Percentiles rank a stretch among this genome's conserved stretches.
These are phyloP conservation scores for Vitis vinifera DNA, from an alignment of 164 flowering plant species.

Conservation along the genomic window DNA sequence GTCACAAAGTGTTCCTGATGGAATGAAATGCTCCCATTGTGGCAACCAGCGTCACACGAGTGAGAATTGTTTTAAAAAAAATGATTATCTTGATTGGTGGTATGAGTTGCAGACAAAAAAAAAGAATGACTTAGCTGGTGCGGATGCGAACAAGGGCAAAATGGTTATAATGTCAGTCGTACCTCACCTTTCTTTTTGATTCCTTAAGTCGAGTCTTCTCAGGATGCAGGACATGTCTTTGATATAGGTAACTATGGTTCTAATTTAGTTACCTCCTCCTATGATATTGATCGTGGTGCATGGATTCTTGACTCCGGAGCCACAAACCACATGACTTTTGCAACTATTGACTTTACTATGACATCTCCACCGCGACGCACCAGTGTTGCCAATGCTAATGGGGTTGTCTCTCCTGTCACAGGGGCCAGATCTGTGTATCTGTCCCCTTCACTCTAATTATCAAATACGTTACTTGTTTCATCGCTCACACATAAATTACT, in stretches of 20 bases:
- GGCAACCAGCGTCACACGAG: constrained; percentile 1
- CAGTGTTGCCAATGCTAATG: constrained; percentile 16
- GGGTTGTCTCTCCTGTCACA: constrained; percentile 6
- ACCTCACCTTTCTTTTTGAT: background rate
- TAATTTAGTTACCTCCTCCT: background rate
- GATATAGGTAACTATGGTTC: background rate
- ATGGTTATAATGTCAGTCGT: background rate
- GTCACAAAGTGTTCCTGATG: background rate
- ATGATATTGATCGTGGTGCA: background rate
- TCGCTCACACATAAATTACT: constrained; percentile 8
- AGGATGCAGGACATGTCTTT: too few relatives aligned
- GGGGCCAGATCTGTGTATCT: background rate
- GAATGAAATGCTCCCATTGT: constrained; percentile 11
- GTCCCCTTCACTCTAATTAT: constrained; percentile 1
- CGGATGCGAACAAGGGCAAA: background rate
- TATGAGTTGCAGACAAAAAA: constrained; percentile 8
- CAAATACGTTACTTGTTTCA: background rate
- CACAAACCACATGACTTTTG: constrained; percentile 7
- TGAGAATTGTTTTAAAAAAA: constrained; percentile 7
- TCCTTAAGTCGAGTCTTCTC: background rate
- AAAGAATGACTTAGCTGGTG: background rate
- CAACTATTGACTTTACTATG: background rate
- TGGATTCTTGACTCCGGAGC: constrained; percentile 8
- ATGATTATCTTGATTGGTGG: constrained; percentile 12
- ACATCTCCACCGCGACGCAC: constrained; percentile 3